Evolutionary conservation across 2,329 filamentous ascomycete species (phyloP), one percentile per base, ranked within the genome.

Genomic region (Phialocephala sp.): DNA sequence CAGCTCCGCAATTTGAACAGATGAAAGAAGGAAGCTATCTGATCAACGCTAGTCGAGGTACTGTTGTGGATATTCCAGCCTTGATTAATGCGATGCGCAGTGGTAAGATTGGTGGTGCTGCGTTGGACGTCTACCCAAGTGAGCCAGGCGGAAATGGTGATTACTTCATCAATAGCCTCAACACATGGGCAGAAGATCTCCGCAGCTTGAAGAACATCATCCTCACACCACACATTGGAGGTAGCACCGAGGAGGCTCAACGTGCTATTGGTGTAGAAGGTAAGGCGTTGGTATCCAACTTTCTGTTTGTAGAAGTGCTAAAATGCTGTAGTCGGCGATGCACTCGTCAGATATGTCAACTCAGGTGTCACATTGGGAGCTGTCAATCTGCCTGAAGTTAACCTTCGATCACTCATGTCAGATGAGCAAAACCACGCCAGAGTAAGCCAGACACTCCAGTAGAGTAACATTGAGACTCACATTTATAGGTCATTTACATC

Each of bases 171-270:
- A 91, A 87, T 77, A 83, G 86, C 57, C 84, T 99, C 66, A 97
- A 97, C 80, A 71, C 80, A 11, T 99, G 93, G 92, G 90, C 88
- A 35, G 89, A 94, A 75, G 94, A 97, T 68, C 86, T 99, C 57
- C 88, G 92, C 62, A 86, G 86, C 60, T 83, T 98, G 66, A 95
- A 90, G 80, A 99, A 99, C 81, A 84, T 99, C 72, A 97, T 99
- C 72, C 84, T 99, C 59, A 97, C 94, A 1, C 95, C 95, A 24
- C 95, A 99, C 79, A 98, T 99, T 76, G 95, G 95, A 73, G 95
- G 95, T 63, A 97, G 93, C 79, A 99, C 95, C 0, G 95, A 99
- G 80, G 95, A 99, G 81, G 95, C 95, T 5, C 95, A 99, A 81
- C 90, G 92, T 65, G 94, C 95, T 18, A 99, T 99, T 77, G 95